Evolutionary conservation across 257 asterid genomes (phyloP), one percentile per base, ranked within the genome.

Genomic region (Solanum pennellii): DNA sequence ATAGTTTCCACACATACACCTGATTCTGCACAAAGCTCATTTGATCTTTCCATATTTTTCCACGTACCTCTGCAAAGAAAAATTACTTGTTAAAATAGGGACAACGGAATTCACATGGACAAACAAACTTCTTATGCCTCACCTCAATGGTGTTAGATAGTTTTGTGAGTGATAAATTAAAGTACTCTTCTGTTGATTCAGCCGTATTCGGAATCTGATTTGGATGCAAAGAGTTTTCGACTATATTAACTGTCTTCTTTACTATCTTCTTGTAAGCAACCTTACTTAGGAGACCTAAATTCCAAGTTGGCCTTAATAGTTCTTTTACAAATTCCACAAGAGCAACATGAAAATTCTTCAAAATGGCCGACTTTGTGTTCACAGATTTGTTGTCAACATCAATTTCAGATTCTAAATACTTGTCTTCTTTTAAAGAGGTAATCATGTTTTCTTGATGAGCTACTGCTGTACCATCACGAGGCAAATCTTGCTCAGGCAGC

Each of bases 241-340:
- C 95, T 92, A 93, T 95, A 89, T 91, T 95, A 41, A 90, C 96
- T 18, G 95, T 86, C 89, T 92, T 95, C 92, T 91, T 97, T 39
- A 95, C 98, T 74, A 97, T 91, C 83, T 88, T 39, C 89, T 97
- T 97, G 91, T 94, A 92, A 90, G 95, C 98, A 89, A 91, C 98
- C 89, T 92, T 94, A 4, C 94, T 95, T 89, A 95, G 76, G 84
- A 91, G 89, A 41, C 99, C 98, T 83, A 90, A 90, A 3, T 89
- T 91, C 98, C 98, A 97, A 47, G 94, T 90, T 83, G 98, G 98
- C 87, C 86, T 94, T 87, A 97, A 87, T 91, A 97, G 89, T 49
- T 95, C 98, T 86, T 97, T 97, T 76, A 97, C 91, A 88, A 86
- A 90, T 25, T 94, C 99, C 72, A 94, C 92, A 83, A 97, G 96